Evolutionary conservation across 2,329 filamentous ascomycete genomes (phyloP).

Genomic region (Cordyceps farinosa): DNA sequence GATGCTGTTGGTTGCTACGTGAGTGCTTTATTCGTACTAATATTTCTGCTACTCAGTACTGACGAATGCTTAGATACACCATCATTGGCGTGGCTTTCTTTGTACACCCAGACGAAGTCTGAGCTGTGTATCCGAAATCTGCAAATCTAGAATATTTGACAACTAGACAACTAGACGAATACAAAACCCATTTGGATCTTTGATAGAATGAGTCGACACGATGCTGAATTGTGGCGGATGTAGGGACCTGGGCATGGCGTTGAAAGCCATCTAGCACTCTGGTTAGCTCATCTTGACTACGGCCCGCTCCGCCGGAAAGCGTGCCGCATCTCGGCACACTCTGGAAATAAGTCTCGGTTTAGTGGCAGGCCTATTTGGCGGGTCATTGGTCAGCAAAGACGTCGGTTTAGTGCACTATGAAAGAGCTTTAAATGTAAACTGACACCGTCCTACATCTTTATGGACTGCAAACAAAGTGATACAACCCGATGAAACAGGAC

Average conservation of each 20-base stretch:
- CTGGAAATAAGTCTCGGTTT: background rate
- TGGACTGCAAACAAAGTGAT: too few species aligned
- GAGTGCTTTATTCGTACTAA: background rate
- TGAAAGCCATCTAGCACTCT: background rate
- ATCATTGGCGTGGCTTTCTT: slow-evolving; percentile 16
- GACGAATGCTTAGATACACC: slow-evolving; percentile 1
- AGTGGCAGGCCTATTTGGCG: background rate
- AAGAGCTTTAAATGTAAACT: background rate
- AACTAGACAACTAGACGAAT: background rate
- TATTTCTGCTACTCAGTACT: background rate
- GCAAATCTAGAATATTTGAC: background rate
- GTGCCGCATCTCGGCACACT: background rate
- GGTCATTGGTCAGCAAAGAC: too few species aligned
- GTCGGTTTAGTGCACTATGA: too few species aligned
- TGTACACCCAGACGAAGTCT: slow-evolving; percentile 13
- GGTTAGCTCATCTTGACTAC: background rate
- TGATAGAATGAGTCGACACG: background rate
- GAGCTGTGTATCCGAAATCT: background rate
- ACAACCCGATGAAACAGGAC: background rate
- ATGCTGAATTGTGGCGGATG: background rate
- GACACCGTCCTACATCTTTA: background rate
- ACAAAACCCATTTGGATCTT: background rate
- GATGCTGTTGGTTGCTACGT: slow-evolving; percentile 21
- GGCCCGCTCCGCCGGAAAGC: slow-evolving; percentile 6
- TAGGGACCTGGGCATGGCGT: background rate